Conservation (phyloP, 2,329 filamentous ascomycete genomes). For the Colletotrichum cordylinicola region DNA sequence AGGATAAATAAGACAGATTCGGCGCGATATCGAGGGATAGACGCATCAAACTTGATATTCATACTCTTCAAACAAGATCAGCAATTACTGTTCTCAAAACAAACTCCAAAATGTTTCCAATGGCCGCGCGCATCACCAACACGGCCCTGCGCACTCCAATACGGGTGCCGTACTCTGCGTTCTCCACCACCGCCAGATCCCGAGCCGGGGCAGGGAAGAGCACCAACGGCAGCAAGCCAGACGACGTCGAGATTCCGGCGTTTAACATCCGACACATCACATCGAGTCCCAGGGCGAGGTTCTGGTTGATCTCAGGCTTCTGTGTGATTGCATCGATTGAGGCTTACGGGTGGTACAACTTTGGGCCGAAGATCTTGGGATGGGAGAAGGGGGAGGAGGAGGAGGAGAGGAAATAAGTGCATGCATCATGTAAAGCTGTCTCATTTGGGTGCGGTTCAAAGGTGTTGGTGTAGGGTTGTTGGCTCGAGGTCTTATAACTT, state of each 20-base stretch:
- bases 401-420: background rate
- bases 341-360: constrained; percentile 25
- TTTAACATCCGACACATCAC: constrained; percentile 26
- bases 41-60: background rate
- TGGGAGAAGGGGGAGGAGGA: background rate
- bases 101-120: background rate
- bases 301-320: constrained; percentile 18
- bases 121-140: background rate
- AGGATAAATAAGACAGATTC: background rate
- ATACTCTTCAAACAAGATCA: background rate
- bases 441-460: background rate
- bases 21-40: background rate
- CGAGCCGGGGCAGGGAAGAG: background rate
- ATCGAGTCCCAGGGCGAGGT: constrained; percentile 25
- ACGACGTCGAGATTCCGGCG: constrained; percentile 19
- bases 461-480: background rate
- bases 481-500: background rate
- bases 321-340: constrained; percentile 22
- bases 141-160: background rate
- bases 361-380: constrained; percentile 27
- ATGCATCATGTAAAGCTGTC: background rate
- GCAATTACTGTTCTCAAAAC: background rate
- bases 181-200: constrained; percentile 8
- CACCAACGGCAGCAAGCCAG: background rate
- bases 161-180: background rate